Base-by-base conservation (phyloP, 2,329 filamentous ascomycete genomes). In the Xylaria sp. region DNA sequence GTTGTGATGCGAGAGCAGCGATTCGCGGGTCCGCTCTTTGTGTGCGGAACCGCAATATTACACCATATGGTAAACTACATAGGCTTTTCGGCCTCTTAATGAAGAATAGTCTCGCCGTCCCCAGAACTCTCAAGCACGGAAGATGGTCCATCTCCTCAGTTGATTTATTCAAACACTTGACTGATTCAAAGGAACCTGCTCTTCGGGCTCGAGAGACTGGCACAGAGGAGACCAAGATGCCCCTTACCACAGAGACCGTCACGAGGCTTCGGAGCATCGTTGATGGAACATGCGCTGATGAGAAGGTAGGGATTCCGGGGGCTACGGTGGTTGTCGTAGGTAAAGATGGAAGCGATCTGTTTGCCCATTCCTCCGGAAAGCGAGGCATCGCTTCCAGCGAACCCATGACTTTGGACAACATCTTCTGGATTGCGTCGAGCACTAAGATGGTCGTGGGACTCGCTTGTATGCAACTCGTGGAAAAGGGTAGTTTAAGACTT, bases 401-500 rank as follows among this genome's bases (percentile, higher is more conserved):
- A 54, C 80, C 84, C 4, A 88, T 92, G 85, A 84, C 84, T 0
- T 78, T 88, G 0, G 88, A 92, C 46, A 88, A 82, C 9, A 79
- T 88, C 0, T 92, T 90, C 74, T 88, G 84, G 85, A 80, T 89
- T 5, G 87, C 87, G 15, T 61, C 54, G 20, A 63, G 85, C 73
- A 88, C 87, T 17, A 89, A 89, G 77, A 80, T 88, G 80, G 77
- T 89, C 13, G 79, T 81, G 0, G 85, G 81, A 0, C 76, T 88
- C 15, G 85, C 86, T 0, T 83, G 80, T 56, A 87, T 89, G 85
- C 87, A 89, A 74, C 81, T 87, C 0, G 86, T 89, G 1, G 87
- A 89, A 73, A 78, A 82, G 60, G 86, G 84, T 0, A 70, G 75
- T 9, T 71, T 88, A 20, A 77, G 71, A 0, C 77, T 89, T 0